These are phyloP conservation scores for Delitschia confertaspora DNA, from an alignment of 495 filamentous ascomycete genomes.

Conservation along the genomic window DNA sequence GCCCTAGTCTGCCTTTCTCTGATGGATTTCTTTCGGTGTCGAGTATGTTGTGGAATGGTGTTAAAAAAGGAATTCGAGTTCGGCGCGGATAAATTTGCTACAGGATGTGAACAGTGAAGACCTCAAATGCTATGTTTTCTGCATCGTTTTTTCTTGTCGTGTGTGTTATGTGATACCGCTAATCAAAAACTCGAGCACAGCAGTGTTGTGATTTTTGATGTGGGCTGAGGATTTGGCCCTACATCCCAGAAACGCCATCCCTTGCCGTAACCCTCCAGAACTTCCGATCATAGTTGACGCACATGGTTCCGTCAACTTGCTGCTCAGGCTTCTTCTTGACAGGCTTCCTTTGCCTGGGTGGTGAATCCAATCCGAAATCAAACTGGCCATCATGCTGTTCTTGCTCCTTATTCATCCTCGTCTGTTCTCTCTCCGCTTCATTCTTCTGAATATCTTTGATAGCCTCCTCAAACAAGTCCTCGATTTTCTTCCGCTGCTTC, in stretches of 20 bases:
- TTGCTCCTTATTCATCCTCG: constrained; percentile 8
- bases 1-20: too few species aligned
- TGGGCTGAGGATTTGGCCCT: too few species aligned
- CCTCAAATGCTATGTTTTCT: too few species aligned
- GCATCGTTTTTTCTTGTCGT: too few species aligned
- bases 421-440: constrained; percentile 29
- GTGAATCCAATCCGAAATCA: not conserved
- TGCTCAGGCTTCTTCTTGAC: not conserved
- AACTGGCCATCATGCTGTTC: constrained; percentile 2
- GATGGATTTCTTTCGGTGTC: too few species aligned
- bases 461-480: constrained; percentile 28
- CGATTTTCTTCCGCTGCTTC: constrained; percentile 10
- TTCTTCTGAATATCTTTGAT: constrained; percentile 31
- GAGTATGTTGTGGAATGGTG: too few species aligned
- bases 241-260: not conserved
- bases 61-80: too few species aligned
- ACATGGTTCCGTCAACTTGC: constrained; percentile 23
- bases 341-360: not conserved
- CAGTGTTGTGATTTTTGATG: too few species aligned
- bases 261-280: constrained; percentile 26
- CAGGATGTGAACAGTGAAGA: constrained; percentile 1
- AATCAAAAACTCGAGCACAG: too few species aligned
- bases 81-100: too few species aligned
- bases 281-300: constrained; percentile 34
- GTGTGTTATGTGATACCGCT: too few species aligned